Conservation (phyloP, 129 eudicot genomes). For the Heracleum sosnowskyi region DNA sequence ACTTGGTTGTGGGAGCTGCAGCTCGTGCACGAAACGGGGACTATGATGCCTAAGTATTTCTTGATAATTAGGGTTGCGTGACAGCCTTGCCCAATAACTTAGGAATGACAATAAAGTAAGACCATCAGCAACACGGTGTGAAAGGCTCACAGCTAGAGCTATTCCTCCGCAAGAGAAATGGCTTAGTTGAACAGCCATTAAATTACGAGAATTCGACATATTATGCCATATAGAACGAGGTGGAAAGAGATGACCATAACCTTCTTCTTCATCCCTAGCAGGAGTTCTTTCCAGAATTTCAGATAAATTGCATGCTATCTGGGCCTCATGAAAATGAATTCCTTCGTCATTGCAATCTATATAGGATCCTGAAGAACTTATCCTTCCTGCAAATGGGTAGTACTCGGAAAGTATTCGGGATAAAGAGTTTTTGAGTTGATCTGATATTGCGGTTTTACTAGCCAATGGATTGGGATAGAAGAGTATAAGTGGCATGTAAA, state of each 20-base stretch:
- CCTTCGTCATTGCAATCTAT: not conserved
- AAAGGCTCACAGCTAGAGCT: not conserved
- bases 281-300: slow-evolving; percentile 1
- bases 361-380: not conserved
- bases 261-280: not conserved
- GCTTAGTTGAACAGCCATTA: not conserved
- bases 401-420: too few relatives aligned
- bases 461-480: too few relatives aligned
- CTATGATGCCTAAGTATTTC: not conserved
- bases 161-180: not conserved
- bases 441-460: too few relatives aligned
- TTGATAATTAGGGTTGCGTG: not conserved
- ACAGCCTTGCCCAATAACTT: not conserved
- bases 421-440: too few relatives aligned
- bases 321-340: slow-evolving; percentile 36
- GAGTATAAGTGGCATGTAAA: too few relatives aligned
- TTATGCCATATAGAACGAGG: slow-evolving; percentile 8
- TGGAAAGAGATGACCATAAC: slow-evolving; percentile 17
- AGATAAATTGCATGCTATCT: not conserved
- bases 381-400: too few relatives aligned
- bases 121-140: not conserved
- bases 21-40: not conserved
- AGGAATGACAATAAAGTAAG: not conserved
- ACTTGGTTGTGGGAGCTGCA: not conserved
- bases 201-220: not conserved